These are phyloP conservation scores for Calonectria pseudoreteaudii DNA, from an alignment of 2,329 filamentous ascomycete genomes.

Conservation along the genomic window DNA sequence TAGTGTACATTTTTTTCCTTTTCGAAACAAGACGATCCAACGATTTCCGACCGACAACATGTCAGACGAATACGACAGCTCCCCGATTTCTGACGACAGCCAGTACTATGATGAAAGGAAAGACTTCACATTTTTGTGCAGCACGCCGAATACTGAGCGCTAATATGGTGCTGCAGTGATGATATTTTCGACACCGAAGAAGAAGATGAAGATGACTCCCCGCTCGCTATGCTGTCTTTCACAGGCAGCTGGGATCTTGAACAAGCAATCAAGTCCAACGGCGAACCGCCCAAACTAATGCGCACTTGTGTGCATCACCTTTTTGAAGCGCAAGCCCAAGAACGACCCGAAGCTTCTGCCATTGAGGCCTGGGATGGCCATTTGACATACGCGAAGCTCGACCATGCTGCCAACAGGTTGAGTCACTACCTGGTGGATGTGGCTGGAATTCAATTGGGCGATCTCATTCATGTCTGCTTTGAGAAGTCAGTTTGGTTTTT, in stretches of 20 bases:
- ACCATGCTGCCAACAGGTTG: slow-evolving; percentile 12
- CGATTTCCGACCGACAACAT: slow-evolving; percentile 1
- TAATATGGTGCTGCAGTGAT: slow-evolving; percentile 2
- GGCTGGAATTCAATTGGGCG: slow-evolving; percentile 1
- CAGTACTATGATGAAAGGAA: slow-evolving; percentile 18
- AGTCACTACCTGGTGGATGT: slow-evolving; percentile 13
- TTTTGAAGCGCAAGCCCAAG: neutral
- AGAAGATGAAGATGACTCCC: neutral
- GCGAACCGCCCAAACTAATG: neutral
- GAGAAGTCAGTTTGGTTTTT: slow-evolving; percentile 8
- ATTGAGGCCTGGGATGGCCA: slow-evolving; percentile 43
- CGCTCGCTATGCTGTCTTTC: slow-evolving; percentile 1
- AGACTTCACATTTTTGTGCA: neutral
- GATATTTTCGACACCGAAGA: slow-evolving; percentile 8
- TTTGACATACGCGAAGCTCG: slow-evolving; percentile 18
- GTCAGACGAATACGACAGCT: slow-evolving; percentile 18
- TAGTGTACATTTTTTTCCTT: neutral
- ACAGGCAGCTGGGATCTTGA: slow-evolving; percentile 6
- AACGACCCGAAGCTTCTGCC: slow-evolving; percentile 28
- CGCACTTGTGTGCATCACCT: slow-evolving; percentile 30
- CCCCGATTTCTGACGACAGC: slow-evolving; percentile 17
- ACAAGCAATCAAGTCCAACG: slow-evolving; percentile 1
- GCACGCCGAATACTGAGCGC: neutral
- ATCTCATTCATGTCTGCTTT: slow-evolving; percentile 25
- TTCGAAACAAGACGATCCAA: neutral